Evolutionary conservation across 2,329 filamentous ascomycete species (phyloP), one percentile per base, ranked within the genome.

Genomic region (Aspergillus pseudoterreus): DNA sequence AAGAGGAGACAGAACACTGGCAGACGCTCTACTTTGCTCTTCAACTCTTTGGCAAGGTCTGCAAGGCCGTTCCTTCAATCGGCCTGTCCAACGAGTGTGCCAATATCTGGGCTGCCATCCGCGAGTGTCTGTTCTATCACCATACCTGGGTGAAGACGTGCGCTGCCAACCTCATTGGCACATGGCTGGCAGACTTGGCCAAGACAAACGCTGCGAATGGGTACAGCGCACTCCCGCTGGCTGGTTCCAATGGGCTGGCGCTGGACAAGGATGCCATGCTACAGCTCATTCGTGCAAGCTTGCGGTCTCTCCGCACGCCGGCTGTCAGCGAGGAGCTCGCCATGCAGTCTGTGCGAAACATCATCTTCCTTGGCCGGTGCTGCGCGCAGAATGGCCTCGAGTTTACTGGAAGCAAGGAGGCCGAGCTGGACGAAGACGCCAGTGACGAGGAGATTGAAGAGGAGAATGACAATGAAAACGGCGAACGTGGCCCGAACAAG

Each of bases 181-280:
- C 80, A n/a, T 94, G 89, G 70, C 84, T 96, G 60, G 82, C 85
- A 3, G 88, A 96, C 67, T 84, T 95, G 57, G 88, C 87, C 19
- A 80, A 81, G 53, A 80, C 80, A 9, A 84, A 82, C 62, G 81
- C 78, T 42, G 75, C 76, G 27, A 68, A 65, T 27, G 79, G 78
- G 10, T 75, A 83, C 51, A 72, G 71, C 24, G 76, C 74, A 1
- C 69, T 90, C 43, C 82, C 86, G 2, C 73, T 96, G 11, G 67
- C 75, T 39, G 87, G 90, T 19, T 87, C 86, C 1, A 77, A 85
- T 49, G 92, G 90, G 1, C 76, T 96, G 21, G 73, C 78, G 24
- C 75, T 97, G 6, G 78, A 80, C 27, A 78, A 78, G 11, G 78
- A 83, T 3, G 84, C 85, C 51, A 83, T 95, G 74, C 71, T 82